A percentile compares a stretch with the other conserved stretches of the same genome.
phyloP scores from a whole-genome alignment of 805 yeast genomes.

The Ogataea ganodermae region DNA sequence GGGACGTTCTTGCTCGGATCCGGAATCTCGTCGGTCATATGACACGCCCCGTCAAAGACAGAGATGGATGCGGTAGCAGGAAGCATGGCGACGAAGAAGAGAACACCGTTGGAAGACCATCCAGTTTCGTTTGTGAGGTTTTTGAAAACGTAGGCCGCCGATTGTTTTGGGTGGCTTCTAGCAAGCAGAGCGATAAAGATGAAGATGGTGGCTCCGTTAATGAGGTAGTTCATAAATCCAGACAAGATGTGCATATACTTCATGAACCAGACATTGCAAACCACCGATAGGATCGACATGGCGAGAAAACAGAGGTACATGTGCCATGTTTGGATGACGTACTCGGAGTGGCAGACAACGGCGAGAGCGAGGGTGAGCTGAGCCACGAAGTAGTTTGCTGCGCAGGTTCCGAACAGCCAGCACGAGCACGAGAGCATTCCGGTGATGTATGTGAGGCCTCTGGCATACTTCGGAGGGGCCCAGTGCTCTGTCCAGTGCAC shows the following conservation, averaged over 20 bases:
- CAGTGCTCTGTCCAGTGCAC: conserved; percentile 6
- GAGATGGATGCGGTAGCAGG: conserved; percentile 4
- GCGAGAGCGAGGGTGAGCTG: conserved; percentile 1
- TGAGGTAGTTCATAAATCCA: conserved; percentile 3
- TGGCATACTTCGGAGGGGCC: conserved; percentile 3
- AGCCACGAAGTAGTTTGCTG: neutral
- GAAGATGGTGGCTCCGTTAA: conserved; percentile 5
- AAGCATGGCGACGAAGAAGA: conserved; percentile 3
- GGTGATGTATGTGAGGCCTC: conserved; percentile 4
- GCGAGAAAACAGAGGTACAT: conserved; percentile 1
- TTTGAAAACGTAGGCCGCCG: conserved; percentile 1
- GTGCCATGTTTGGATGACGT: conserved; percentile 5
- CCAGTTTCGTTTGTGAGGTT: conserved; percentile 2
- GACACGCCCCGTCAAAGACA: conserved; percentile 3
- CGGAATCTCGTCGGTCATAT: conserved; percentile 6
- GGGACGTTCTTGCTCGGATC: conserved; percentile 4
- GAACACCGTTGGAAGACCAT: conserved; percentile 5
- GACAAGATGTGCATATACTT: conserved; percentile 1
- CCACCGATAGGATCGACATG: neutral
- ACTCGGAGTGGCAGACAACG: neutral
- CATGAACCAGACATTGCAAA: neutral
- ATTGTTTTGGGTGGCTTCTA: conserved; percentile 4
- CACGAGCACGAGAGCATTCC: conserved; percentile 7
- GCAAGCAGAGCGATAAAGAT: conserved; percentile 5
- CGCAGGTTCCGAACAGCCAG: conserved; percentile 4